Conservation (phyloP, 2,329 filamentous ascomycete genomes). For the Talaromyces islandicus region DNA sequence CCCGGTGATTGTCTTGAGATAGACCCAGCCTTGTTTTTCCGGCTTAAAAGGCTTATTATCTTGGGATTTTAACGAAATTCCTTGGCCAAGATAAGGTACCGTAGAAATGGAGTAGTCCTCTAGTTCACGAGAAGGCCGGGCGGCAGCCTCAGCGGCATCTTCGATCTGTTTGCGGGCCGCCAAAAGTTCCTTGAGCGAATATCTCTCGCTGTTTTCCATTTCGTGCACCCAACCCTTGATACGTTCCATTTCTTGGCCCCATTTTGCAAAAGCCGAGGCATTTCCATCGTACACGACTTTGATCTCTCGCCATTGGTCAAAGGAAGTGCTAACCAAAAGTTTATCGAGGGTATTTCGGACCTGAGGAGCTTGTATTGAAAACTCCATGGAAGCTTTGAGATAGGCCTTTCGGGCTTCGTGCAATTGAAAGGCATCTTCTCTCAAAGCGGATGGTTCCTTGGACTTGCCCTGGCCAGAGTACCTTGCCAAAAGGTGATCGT, state of each 20-base stretch:
- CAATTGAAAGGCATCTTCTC: conserved; percentile 92
- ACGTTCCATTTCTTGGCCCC: conserved; percentile 77
- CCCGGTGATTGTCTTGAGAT: conserved; percentile 70
- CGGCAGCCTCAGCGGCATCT: conserved; percentile 63
- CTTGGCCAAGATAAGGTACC: conserved; percentile 73
- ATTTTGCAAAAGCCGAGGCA: conserved; percentile 57
- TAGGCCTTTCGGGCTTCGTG: conserved; percentile 90
- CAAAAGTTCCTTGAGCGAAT: conserved; percentile 76
- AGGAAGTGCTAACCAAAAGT: conserved; percentile 75
- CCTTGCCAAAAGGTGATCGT: conserved; percentile 73
- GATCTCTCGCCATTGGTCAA: conserved; percentile 85
- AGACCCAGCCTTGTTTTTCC: conserved; percentile 95
- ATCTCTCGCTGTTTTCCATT: conserved; percentile 82
- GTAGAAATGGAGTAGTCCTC: conserved; percentile 90
- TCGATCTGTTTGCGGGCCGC: conserved; percentile 75
- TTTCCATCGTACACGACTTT: conserved; percentile 63
- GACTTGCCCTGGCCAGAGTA: conserved; percentile 84
- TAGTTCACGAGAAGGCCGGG: conserved; percentile 80
- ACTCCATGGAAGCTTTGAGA: conserved; percentile 88
- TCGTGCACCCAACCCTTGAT: conserved; percentile 89
- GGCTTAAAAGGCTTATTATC: conserved; percentile 37
- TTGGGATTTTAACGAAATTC: conserved; percentile 57
- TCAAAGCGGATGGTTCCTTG: conserved; percentile 83
- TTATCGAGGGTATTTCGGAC: conserved; percentile 78
- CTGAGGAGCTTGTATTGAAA: conserved; percentile 80